Conservation (phyloP, 805 yeast genomes). For the Ogataea wickerhamii region DNA sequence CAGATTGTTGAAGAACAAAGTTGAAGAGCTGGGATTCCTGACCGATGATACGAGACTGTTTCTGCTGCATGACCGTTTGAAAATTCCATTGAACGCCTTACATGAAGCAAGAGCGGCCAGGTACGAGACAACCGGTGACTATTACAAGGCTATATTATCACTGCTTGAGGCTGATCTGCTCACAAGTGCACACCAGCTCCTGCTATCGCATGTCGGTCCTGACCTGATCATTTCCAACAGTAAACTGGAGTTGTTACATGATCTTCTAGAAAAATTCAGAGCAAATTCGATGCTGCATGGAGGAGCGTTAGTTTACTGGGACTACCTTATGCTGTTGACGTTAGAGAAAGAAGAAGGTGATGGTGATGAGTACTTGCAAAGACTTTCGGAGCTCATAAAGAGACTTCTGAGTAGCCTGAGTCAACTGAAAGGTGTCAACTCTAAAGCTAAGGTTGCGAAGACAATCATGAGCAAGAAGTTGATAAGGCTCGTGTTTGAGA, state of each 20-base stretch:
- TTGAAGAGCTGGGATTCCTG: conserved; percentile 30
- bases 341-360: conserved; percentile 5
- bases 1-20: conserved; percentile 33
- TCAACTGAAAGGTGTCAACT: conserved; percentile 34
- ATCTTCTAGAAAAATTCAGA: conserved; percentile 44
- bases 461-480: conserved; percentile 50
- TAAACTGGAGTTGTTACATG: conserved; percentile 27
- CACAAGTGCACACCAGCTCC: conserved; percentile 59
- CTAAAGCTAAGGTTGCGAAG: conserved; percentile 44
- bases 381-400: conserved; percentile 29
- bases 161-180: conserved; percentile 58
- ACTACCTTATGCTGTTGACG: conserved; percentile 39
- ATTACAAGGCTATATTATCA: conserved; percentile 56
- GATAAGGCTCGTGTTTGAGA: conserved; percentile 38
- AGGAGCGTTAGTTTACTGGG: conserved; percentile 57
- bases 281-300: conserved; percentile 44
- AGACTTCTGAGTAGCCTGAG: conserved; percentile 46
- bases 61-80: conserved; percentile 36
- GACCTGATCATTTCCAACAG: conserved; percentile 52
- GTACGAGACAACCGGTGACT: conserved; percentile 47
- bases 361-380: conserved; percentile 1
- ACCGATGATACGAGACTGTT: conserved; percentile 30
- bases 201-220: conserved; percentile 68
- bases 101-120: conserved; percentile 59
- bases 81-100: conserved; percentile 46